Conservation (phyloP, 257 asterid genomes). For the Forsythia suspensa region DNA sequence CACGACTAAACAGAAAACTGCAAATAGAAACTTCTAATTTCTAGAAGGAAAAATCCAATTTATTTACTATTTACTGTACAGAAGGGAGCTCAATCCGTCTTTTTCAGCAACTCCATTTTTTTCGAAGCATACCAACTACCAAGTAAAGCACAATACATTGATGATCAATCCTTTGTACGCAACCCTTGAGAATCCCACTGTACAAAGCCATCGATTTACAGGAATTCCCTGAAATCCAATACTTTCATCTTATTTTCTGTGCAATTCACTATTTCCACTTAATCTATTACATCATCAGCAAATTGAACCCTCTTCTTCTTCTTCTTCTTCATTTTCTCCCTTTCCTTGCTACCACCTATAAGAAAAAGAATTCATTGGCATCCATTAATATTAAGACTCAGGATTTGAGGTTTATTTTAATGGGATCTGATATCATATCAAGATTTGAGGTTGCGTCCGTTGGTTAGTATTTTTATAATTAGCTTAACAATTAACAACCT, state of each 20-base stretch:
- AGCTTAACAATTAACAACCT: background rate
- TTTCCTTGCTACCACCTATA: conserved; percentile 20
- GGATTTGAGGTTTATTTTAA: no score
- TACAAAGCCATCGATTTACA: conserved; percentile 60
- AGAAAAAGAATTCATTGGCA: background rate
- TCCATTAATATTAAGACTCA: background rate
- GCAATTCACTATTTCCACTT: conserved; percentile 46
- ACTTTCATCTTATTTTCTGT: conserved; percentile 38
- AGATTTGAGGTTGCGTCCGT: no score
- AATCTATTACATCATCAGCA: conserved; percentile 73
- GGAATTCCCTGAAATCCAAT: conserved; percentile 42
- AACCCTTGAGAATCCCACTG: conserved; percentile 62
- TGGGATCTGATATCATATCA: no score
- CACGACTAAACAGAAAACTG: no score
- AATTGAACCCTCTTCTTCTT: conserved; percentile 60
- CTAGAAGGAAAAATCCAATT: no score
- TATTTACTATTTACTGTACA: no score
- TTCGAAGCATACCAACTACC: conserved; percentile 32
- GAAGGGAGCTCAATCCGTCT: no score
- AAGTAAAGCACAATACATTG: no score
- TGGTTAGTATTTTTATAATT: background rate
- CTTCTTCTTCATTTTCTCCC: conserved; percentile 39
- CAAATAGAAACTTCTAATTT: no score
- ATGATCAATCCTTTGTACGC: conserved; percentile 38
- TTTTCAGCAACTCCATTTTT: no score